Conservation (phyloP, 2,329 filamentous ascomycete genomes). For the Salinomyces thailandicus region DNA sequence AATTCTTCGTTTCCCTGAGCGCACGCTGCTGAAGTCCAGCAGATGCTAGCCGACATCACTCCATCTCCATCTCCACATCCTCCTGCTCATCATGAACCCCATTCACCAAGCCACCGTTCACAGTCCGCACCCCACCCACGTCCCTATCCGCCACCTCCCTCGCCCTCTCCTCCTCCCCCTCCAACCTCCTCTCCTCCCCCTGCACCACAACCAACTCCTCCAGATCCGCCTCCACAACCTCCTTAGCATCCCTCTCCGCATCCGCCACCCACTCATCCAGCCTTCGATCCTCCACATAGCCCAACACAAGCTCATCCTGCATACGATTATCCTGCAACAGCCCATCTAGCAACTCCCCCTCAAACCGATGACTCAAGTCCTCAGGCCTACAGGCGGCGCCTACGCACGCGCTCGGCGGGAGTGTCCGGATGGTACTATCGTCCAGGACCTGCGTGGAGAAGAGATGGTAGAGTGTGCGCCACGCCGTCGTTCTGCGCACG, state of each 20-base stretch:
- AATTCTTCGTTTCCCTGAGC: too few relatives aligned
- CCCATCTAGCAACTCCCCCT: conserved; percentile 52
- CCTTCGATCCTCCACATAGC: conserved; percentile 55
- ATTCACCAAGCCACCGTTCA: not conserved
- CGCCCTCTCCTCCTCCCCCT: not conserved
- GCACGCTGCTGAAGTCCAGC: too few relatives aligned
- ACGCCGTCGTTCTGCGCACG: conserved; percentile 32
- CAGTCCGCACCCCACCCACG: not conserved
- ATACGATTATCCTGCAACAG: conserved; percentile 60
- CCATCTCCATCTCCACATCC: conserved; percentile 1
- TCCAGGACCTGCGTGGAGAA: conserved; percentile 10
- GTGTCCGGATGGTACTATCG: conserved; percentile 13
- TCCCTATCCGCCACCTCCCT: not conserved
- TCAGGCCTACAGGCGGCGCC: conserved; percentile 50
- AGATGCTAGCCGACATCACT: too few relatives aligned
- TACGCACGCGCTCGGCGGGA: conserved; percentile 27
- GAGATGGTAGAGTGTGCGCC: conserved; percentile 38
- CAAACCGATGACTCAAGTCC: conserved; percentile 45
- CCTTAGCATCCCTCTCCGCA: conserved; percentile 29
- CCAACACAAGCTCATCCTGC: conserved; percentile 58
- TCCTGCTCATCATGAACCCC: not conserved
- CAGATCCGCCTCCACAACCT: conserved; percentile 27
- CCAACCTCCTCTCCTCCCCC: conserved; percentile 10
- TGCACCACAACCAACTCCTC: conserved; percentile 20
- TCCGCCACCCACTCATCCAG: conserved; percentile 58